Conservation (phyloP, 495 filamentous ascomycete species). For the Parathielavia hyrcaniae region DNA sequence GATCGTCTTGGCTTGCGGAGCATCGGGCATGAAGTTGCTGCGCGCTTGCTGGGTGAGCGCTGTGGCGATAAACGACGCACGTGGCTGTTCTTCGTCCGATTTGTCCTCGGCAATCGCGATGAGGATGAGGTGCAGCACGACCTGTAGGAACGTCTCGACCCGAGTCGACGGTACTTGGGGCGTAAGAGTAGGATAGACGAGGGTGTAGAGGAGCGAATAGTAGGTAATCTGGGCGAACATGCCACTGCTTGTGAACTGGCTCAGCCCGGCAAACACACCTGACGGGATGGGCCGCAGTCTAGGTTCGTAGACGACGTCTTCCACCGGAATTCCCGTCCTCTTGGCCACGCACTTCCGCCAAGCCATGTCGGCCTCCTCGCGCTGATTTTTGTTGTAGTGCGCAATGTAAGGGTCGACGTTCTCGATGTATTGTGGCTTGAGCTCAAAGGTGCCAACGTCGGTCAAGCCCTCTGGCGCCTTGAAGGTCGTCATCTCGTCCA, state of each 20-base stretch:
- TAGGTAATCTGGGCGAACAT: slow-evolving; percentile 89
- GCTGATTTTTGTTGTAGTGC: slow-evolving; percentile 93
- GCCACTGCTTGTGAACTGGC: slow-evolving; percentile 69
- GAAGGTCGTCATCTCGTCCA: slow-evolving; percentile 86
- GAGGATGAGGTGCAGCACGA: slow-evolving; percentile 79
- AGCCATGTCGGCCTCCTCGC: slow-evolving; percentile 87
- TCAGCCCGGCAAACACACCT: slow-evolving; percentile 68
- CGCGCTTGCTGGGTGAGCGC: slow-evolving; percentile 57
- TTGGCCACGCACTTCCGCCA: slow-evolving; percentile 83
- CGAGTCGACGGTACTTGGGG: slow-evolving; percentile 70
- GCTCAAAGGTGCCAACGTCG: slow-evolving; percentile 87
- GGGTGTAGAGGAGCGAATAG: slow-evolving; percentile 73
- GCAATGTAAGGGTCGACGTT: slow-evolving; percentile 90
- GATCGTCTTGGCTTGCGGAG: slow-evolving; percentile 55
- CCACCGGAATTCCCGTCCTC: slow-evolving; percentile 69
- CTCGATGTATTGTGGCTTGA: slow-evolving; percentile 76
- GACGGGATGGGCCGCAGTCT: slow-evolving; percentile 69
- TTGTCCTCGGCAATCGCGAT: slow-evolving; percentile 78
- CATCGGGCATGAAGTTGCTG: slow-evolving; percentile 48
- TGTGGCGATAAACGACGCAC: slow-evolving; percentile 60
- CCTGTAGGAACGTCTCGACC: slow-evolving; percentile 84
- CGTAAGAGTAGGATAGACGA: slow-evolving; percentile 57
- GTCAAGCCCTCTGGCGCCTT: slow-evolving; percentile 83
- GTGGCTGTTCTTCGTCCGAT: slow-evolving; percentile 48
- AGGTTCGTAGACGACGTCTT: slow-evolving; percentile 92